A percentile compares a stretch with the other conserved stretches of the same genome.
Conservation (phyloP, 331 rosid species). For the Cydonia oblonga region DNA sequence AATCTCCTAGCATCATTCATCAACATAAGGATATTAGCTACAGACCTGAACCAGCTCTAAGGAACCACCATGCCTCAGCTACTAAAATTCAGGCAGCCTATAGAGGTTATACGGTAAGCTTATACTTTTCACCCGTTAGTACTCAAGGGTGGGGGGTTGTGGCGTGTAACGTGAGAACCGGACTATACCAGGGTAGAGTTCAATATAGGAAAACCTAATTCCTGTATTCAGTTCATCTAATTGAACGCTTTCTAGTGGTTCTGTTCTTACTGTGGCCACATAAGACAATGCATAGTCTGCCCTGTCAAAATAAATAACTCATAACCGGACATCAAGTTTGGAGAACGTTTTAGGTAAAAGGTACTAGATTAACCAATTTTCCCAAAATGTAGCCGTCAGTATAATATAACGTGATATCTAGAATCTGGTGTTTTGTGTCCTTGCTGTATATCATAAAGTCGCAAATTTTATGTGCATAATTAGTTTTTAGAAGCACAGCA, state of each 20-base stretch:
- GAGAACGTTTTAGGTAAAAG: neutral
- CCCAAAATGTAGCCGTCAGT: neutral
- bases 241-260: too few species aligned
- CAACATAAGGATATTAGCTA: constrained; percentile 41
- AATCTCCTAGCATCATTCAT: constrained; percentile 38
- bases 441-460: neutral
- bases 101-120: constrained; percentile 80
- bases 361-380: neutral
- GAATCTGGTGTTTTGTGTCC: neutral
- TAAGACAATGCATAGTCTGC: neutral
- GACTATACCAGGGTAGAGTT: neutral
- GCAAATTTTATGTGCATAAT: neutral
- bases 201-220: neutral
- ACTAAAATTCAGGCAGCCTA: constrained; percentile 78
- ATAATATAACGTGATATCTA: neutral
- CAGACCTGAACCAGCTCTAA: constrained; percentile 55
- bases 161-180: neutral
- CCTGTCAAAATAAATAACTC: neutral
- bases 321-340: neutral
- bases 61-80: constrained; percentile 62
- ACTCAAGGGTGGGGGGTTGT: neutral
- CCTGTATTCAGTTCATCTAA: neutral
- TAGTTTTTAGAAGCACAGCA: neutral
- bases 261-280: neutral
- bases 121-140: neutral